phyloP scores from a whole-genome alignment of 2,329 filamentous ascomycete species.

The Claviceps humidiphila region DNA sequence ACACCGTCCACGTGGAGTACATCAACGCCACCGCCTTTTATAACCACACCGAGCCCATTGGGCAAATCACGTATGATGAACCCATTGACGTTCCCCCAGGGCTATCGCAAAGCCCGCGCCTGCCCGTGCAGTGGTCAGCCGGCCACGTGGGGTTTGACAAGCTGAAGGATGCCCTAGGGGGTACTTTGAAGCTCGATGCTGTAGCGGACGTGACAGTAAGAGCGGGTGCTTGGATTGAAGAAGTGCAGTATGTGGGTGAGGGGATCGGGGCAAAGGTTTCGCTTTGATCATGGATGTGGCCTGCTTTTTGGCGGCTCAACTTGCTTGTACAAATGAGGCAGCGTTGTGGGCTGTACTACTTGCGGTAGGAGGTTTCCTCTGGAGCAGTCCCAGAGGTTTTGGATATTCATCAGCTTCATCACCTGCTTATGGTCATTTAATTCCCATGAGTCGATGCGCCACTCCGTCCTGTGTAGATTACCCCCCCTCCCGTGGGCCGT shows the following conservation, averaged over 20 bases:
- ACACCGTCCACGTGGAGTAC: constrained; percentile 62
- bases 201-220: constrained; percentile 61
- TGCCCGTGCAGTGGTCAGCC: constrained; percentile 73
- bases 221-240: constrained; percentile 62
- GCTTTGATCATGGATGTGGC: constrained; percentile 10
- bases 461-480: no score
- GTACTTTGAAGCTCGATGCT: constrained; percentile 65
- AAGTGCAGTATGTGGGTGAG: constrained; percentile 54
- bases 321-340: no score
- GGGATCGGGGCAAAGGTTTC: constrained; percentile 53
- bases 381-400: no score
- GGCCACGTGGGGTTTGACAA: constrained; percentile 73
- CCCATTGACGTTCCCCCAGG: constrained; percentile 71
- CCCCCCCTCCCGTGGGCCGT: no score
- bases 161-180: constrained; percentile 66
- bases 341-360: no score
- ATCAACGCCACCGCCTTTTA: constrained; percentile 80
- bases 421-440: no score
- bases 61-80: constrained; percentile 59
- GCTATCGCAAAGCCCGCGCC: constrained; percentile 52
- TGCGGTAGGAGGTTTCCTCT: no score
- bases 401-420: no score
- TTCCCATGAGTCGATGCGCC: no score
- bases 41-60: constrained; percentile 65
- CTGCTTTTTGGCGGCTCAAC: background rate